A percentile compares a stretch with the other conserved stretches of the same genome.
phyloP scores from a whole-genome alignment of 2,329 filamentous ascomycete genomes.

The Talaromyces sp. region DNA sequence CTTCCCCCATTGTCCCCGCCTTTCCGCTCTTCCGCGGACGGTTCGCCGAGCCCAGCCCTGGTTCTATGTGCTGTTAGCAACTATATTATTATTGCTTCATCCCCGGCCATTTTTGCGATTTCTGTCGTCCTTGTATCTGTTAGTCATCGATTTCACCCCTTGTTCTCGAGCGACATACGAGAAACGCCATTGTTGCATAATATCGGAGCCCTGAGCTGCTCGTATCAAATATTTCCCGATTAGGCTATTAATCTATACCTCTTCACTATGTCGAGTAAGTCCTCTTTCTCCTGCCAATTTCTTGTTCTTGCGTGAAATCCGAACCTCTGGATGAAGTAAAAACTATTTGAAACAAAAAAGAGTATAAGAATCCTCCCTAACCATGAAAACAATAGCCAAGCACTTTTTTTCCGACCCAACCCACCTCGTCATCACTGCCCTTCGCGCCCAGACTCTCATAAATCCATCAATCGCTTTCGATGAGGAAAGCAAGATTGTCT shows the following conservation, averaged over 20 bases:
- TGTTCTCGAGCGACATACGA: background rate
- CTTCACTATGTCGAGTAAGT: background rate
- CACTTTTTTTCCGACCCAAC: slow-evolving; percentile 87
- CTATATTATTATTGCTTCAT: background rate
- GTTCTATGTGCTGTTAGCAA: background rate
- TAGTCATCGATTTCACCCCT: background rate
- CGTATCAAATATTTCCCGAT: background rate
- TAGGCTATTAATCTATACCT: background rate
- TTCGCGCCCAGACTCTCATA: slow-evolving; percentile 71
- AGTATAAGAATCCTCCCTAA: background rate
- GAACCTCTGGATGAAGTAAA: no score
- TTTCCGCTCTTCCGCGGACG: background rate
- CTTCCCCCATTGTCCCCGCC: background rate
- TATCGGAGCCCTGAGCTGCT: background rate
- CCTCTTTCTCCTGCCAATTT: background rate
- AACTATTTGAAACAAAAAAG: background rate
- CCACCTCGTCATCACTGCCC: slow-evolving; percentile 70
- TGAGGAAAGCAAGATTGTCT: slow-evolving; percentile 74
- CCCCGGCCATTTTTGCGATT: background rate
- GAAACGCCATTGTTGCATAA: background rate
- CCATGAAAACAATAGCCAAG: slow-evolving; percentile 46
- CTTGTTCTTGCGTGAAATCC: background rate
- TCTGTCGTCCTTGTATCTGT: background rate
- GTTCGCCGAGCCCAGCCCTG: background rate
- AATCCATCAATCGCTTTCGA: slow-evolving; percentile 83